phyloP scores from a whole-genome alignment of 768 basidiomycete genomes.

The Serendipita sp. region DNA sequence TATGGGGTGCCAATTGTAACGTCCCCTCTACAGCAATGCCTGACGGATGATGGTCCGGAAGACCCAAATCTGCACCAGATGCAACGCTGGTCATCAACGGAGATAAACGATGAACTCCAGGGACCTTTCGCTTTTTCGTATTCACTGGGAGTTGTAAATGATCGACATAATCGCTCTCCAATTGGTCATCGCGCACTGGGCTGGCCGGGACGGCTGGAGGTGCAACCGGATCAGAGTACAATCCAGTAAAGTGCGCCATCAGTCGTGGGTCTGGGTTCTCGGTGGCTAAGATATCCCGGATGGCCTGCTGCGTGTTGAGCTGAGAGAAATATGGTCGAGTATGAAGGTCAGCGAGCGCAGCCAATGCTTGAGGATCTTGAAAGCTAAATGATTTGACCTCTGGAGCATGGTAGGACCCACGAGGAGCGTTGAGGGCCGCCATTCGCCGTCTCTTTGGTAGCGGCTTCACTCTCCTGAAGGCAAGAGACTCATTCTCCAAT shows the following conservation, averaged over 20 bases:
- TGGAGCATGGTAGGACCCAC: background rate
- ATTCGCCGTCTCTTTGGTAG: constrained; percentile 61
- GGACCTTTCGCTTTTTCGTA: constrained; percentile 80
- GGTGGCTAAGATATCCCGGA: constrained; percentile 6
- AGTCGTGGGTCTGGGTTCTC: background rate
- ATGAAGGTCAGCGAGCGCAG: constrained; percentile 2
- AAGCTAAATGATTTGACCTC: background rate
- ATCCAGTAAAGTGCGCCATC: background rate
- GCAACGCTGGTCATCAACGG: background rate
- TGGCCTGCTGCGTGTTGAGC: constrained; percentile 6
- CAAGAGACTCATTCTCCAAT: constrained; percentile 18
- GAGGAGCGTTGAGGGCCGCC: constrained; percentile 15
- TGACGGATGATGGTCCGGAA: background rate
- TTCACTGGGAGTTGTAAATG: constrained; percentile 64
- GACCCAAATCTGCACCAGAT: background rate
- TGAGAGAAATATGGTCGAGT: background rate
- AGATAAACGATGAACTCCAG: constrained; percentile 16
- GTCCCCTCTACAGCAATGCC: background rate
- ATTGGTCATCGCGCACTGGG: constrained; percentile 34
- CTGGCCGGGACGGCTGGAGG: background rate
- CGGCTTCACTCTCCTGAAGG: constrained; percentile 54
- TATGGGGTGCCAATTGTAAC: background rate
- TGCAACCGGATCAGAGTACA: background rate
- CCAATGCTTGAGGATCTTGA: background rate
- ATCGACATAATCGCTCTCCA: constrained; percentile 48